Evolutionary conservation across 2,329 filamentous ascomycete species (phyloP), one percentile per base, ranked within the genome.

Genomic region (Escovopsis sp.): DNA sequence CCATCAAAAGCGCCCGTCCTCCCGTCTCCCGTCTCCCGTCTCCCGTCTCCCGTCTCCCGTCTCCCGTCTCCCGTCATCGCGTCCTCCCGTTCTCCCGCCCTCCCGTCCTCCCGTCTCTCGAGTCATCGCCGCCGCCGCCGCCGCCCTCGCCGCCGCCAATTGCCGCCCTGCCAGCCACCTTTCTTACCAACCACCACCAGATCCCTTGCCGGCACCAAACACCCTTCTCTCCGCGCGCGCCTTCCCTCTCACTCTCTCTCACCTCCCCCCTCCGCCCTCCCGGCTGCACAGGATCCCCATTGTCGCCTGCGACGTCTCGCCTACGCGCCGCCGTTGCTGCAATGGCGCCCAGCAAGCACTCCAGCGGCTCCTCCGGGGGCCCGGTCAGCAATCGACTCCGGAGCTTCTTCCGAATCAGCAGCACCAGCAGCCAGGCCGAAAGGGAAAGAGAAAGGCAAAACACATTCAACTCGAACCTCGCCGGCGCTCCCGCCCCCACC

Each of bases 401-500:
- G 62, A 79, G 72, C 56, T 79, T 80, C 63, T 80, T 80, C 58
- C 73, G 74, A 48, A 78, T 79, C 54, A 79, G 69, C 53, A 68
- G 58, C 48, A 54, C 57, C 38, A 55, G 54, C 19, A 9, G 19
- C 19, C 19, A 21, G 19, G 19, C 19, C 19, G 19, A 21, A 5
- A 21, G 9, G 19, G 19, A 56, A 40, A 56, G 56, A 47, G 53
- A 55, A 77, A 78, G 55, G 42, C 68, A n/a, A n/a, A n/a, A n/a
- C n/a, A n/a, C n/a, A n/a, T n/a, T n/a, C n/a, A n/a, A n/a, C n/a
- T n/a, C n/a, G n/a, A n/a, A n/a, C n/a, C n/a, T n/a, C n/a, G n/a
- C n/a, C n/a, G n/a, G n/a, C n/a, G n/a, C n/a, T n/a, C n/a, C n/a
- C n/a, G n/a, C n/a, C n/a, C n/a, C n/a, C n/a, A n/a, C n/a, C n/a